phyloP scores from a whole-genome alignment of 176 grass and related monocot genomes.

The Hyparrhenia diplandra region DNA sequence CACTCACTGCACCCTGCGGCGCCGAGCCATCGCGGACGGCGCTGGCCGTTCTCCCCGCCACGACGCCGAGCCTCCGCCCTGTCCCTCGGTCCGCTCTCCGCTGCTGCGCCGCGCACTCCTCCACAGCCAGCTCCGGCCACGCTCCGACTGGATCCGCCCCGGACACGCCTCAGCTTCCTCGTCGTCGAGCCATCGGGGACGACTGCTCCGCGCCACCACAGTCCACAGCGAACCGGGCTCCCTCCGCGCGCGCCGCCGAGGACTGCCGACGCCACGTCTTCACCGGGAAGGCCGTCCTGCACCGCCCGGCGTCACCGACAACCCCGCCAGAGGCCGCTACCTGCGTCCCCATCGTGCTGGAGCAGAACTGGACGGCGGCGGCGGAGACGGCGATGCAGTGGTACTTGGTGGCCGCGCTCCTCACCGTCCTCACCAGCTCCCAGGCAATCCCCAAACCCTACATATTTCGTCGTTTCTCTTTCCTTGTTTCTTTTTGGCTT shows the following conservation, averaged over 20 bases:
- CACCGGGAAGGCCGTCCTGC: neutral
- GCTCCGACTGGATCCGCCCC: no score
- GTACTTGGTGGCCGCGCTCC: slow-evolving; percentile 74
- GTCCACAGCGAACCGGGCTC: neutral
- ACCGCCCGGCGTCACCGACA: neutral
- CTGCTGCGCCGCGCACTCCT: neutral
- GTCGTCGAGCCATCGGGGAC: neutral
- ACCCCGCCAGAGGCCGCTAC: neutral
- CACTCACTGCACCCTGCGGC: no score
- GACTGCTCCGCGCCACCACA: neutral
- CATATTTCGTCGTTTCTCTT: neutral
- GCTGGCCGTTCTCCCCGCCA: neutral
- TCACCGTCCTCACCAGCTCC: slow-evolving; percentile 93
- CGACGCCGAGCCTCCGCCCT: no score
- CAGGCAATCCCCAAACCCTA: slow-evolving; percentile 37
- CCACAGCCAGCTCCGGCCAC: no score
- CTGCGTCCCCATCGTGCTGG: neutral
- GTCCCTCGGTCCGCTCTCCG: no score
- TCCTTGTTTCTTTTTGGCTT: neutral
- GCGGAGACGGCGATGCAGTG: slow-evolving; percentile 57
- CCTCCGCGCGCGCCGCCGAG: neutral
- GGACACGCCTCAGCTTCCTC: neutral
- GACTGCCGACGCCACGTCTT: neutral
- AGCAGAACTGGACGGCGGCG: neutral
- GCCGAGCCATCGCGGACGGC: no score